phyloP scores from a whole-genome alignment of 2,329 filamentous ascomycete genomes.

The Leptographium lundbergii region DNA sequence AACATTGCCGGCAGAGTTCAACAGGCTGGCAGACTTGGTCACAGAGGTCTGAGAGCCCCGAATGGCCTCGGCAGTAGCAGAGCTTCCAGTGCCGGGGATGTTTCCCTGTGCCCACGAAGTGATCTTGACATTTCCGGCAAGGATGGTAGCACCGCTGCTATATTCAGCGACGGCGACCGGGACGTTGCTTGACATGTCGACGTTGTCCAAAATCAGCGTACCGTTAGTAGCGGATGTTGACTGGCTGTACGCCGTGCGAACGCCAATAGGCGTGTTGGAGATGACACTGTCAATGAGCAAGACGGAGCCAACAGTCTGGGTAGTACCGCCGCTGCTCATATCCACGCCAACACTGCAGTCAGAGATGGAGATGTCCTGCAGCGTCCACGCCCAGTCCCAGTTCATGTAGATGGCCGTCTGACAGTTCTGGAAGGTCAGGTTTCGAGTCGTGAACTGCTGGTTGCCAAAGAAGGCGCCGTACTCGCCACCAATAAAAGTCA shows the following conservation, averaged over 20 bases:
- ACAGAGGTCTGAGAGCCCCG: conserved; percentile 46
- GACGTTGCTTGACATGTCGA: conserved; percentile 62
- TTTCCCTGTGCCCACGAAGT: conserved; percentile 70
- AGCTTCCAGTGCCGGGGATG: conserved; percentile 31
- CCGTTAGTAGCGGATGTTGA: conserved; percentile 53
- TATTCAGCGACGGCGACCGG: conserved; percentile 51
- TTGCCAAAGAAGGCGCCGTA: conserved; percentile 70
- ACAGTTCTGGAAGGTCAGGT: conserved; percentile 70
- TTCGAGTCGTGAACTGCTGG: conserved; percentile 79
- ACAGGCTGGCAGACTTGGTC: conserved; percentile 53
- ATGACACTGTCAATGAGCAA: conserved; percentile 72
- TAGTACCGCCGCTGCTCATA: conserved; percentile 52
- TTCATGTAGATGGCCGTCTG: conserved; percentile 78
- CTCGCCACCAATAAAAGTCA: conserved; percentile 71
- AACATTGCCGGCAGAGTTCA: conserved; percentile 52
- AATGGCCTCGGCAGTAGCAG: conserved; percentile 31
- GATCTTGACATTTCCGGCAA: conserved; percentile 58
- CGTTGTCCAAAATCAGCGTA: conserved; percentile 77
- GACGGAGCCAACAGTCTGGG: conserved; percentile 74
- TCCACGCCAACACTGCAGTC: conserved; percentile 66
- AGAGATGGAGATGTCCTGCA: conserved; percentile 65
- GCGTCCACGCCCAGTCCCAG: conserved; percentile 83
- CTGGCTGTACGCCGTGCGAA: conserved; percentile 61
- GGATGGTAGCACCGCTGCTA: conserved; percentile 43
- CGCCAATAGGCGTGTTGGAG: conserved; percentile 60